Evolutionary conservation across 1,284 basidiomycete species (phyloP).

Genomic region (Volvariella volvacea): DNA sequence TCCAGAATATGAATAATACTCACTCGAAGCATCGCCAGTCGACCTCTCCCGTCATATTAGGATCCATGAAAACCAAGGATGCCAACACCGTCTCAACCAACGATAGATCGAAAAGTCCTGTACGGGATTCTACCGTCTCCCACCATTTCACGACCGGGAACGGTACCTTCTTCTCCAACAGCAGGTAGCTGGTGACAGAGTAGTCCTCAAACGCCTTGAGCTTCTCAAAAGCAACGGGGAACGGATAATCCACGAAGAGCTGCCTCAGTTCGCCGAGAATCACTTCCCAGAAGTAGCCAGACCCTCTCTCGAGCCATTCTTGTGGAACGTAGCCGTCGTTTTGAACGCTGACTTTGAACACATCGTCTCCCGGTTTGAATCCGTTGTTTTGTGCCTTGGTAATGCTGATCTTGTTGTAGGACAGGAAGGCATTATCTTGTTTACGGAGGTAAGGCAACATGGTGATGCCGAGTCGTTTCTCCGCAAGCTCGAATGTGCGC

Average conservation of each 20-base stretch:
- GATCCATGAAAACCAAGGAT: neutral
- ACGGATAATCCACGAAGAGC: neutral
- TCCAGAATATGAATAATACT: neutral
- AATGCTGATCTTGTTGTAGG: neutral
- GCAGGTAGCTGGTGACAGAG: neutral
- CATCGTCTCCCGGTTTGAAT: neutral
- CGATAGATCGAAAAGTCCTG: conserved; percentile 8
- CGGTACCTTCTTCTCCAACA: neutral
- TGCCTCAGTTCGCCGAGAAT: neutral
- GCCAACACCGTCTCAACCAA: neutral
- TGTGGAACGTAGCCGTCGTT: neutral
- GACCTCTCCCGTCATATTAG: neutral
- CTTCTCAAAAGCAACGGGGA: neutral
- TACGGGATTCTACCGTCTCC: conserved; percentile 8
- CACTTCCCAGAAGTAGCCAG: neutral
- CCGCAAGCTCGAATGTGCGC: conserved; percentile 5
- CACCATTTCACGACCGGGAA: conserved; percentile 8
- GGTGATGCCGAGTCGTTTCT: neutral
- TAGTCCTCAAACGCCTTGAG: neutral
- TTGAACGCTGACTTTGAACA: neutral
- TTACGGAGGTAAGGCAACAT: neutral
- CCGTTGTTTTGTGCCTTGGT: neutral
- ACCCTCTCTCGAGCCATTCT: neutral
- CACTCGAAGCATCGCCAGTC: conserved; percentile 8
- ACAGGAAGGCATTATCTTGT: neutral